Percentiles rank a stretch among this genome's conserved stretches.
Evolutionary conservation across 163 green algal genomes (phyloP).

Genomic region (Scenedesmus sp.): DNA sequence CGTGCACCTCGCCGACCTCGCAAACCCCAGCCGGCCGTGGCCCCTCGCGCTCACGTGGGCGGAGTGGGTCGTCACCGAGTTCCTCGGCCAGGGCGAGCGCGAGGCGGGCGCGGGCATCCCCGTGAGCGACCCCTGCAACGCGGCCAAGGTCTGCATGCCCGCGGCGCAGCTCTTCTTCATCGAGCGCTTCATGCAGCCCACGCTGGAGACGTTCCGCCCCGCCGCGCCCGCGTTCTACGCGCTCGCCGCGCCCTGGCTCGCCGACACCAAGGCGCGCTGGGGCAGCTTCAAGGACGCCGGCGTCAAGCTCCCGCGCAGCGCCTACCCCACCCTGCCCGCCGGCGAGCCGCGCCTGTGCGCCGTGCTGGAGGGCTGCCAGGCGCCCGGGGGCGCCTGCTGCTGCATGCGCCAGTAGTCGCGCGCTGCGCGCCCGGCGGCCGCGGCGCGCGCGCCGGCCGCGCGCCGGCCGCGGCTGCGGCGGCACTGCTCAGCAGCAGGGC

Average conservation of each 20-base stretch:
- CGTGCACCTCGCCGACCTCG: conserved; percentile 88
- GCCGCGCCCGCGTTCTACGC: conserved; percentile 55
- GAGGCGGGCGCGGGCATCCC: conserved; percentile 65
- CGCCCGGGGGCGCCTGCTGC: not conserved
- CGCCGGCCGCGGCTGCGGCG: not conserved
- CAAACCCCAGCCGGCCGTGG: conserved; percentile 83
- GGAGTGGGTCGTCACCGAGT: conserved; percentile 79
- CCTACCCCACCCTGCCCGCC: conserved; percentile 17
- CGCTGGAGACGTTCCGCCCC: conserved; percentile 53
- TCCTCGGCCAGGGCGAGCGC: conserved; percentile 74
- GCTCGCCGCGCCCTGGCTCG: conserved; percentile 57
- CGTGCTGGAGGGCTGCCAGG: not conserved
- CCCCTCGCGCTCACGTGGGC: conserved; percentile 72
- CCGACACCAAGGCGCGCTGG: conserved; percentile 49
- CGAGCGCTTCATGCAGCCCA: conserved; percentile 63
- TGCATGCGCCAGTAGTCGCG: not conserved
- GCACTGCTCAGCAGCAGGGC: conserved; percentile 39
- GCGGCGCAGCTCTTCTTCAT: conserved; percentile 73
- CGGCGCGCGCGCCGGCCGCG: too few relatives aligned
- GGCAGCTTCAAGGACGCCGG: conserved; percentile 23
- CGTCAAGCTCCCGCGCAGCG: conserved; percentile 20
- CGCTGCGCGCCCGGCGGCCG: too few relatives aligned
- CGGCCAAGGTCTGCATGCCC: conserved; percentile 68
- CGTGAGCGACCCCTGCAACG: conserved; percentile 74
- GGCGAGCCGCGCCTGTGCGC: not conserved